Base-by-base conservation (phyloP, 805 yeast species). In the Kluyveromyces starmeri region DNA sequence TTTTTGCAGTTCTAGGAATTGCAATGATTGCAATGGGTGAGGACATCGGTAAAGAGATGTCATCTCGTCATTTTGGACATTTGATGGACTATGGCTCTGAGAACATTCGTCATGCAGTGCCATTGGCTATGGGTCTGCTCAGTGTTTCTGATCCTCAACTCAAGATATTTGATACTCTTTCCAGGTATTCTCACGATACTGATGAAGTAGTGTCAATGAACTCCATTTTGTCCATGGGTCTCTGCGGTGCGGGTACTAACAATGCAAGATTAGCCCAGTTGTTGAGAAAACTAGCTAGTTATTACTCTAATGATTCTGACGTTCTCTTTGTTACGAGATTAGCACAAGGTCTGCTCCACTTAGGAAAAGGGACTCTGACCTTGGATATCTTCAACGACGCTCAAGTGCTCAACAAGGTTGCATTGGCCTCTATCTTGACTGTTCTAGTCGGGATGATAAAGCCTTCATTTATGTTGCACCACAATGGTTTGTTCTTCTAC, bases 241-340 rank as follows among this genome's bases (percentile, higher is more conserved):
- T 92, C 43, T 94, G 89, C 48, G 98, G 98, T 56, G 92, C 97
- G 14, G 99, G 99, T 62, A 92, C 98, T 19, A 89, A 92, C 62
- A 92, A 92, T 57, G 98, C 99, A 6, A 81, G 99, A 65, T 70
- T 92, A 44, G 97, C 97, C 3, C 98, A 92, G 65, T 70, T 92
- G 44, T 71, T 92, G 53, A 76, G 98, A 60, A 97, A 92, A 61
- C 71, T 92, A 48, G 97, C 98, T 1, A 77, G 84, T 36, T 92
- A 92, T 59, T 94, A 92, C 58, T 73, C 83, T 35, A 83, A 88
- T 53, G 94, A 89, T 38, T 78, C 92, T 36, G 94, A 89, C 57
- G 79, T 94, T 11, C 64, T 89, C 48, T 92, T 92, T 62, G 82
- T 83, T 70, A 94, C 94, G 1, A 75, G 97, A 62, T 72, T 92